Base-by-base conservation (phyloP, 2,329 filamentous ascomycete species). In the Beauveria rudraprayagi region DNA sequence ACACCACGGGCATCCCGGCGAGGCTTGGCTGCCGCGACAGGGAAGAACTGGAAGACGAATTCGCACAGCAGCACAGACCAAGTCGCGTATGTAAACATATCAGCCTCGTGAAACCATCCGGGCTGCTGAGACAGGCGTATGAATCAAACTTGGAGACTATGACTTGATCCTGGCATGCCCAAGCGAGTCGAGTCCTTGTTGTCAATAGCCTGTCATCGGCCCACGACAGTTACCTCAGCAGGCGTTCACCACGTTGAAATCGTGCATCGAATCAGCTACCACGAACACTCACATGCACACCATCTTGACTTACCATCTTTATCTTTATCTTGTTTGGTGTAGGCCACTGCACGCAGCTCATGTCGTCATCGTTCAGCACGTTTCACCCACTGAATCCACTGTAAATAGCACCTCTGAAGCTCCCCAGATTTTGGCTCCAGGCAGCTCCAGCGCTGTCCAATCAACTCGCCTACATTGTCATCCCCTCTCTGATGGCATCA, bases 401-500 rank as follows among this genome's bases (percentile, higher is more conserved):
- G 47, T 26, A 24, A n/a, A 16, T n/a, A 17, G 26, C 47, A 50
- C 17, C 41, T 43, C 7, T 43, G 44, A 30, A 43, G 10, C 54
- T 37, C 54, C 50, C 30, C 30, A 10, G 30, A 52, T 37, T 19
- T 22, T 52, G n/a, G 10, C 48, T 19, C 47, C 3, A 50, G 47
- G 16, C 26, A 14, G 40, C 24, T 46, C 19, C 24, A 28, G 19
- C 26, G 28, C 55, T 48, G 26, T 53, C 57, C 57, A 60, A 60
- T 60, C n/a, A 60, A 26, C 37, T 17, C 37, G 30, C 47, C 57
- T 19, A 40, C 28, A 60, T 24, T 53, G 50, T 54, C 40, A 60
- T 53, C 34, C 50, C 57, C 47, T 59, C 57, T 24, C 54, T 48
- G 54, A 56, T 34, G 19, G 55, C 55, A 57, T 57, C 55, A 57